A percentile compares a stretch with the other conserved stretches of the same genome.
phyloP scores from a whole-genome alignment of 2,329 filamentous ascomycete genomes.

The Plenodomus tracheiphilus region DNA sequence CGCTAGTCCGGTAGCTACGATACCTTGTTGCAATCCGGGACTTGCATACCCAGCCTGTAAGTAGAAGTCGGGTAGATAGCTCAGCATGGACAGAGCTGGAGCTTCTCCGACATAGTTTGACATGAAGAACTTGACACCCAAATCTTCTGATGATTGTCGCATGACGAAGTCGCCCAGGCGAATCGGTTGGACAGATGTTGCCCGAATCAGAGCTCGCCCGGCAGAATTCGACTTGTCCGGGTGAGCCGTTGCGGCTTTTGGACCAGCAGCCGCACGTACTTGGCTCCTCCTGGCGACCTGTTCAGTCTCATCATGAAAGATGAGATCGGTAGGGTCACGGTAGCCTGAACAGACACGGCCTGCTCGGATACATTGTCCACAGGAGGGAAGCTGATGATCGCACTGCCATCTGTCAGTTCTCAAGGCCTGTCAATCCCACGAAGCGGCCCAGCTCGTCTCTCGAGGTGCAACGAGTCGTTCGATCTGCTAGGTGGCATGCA shows the following conservation, averaged over 20 bases:
- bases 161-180: conserved; percentile 23
- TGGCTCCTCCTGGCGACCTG: conserved; percentile 23
- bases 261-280: neutral
- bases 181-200: conserved; percentile 4
- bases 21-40: conserved; percentile 19
- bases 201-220: neutral
- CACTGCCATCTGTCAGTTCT: conserved; percentile 19
- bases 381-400: conserved; percentile 27
- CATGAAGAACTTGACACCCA: conserved; percentile 37
- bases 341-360: conserved; percentile 33
- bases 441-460: no score
- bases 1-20: conserved; percentile 30
- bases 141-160: conserved; percentile 27
- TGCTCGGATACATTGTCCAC: conserved; percentile 31
- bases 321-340: conserved; percentile 28
- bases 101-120: conserved; percentile 29
- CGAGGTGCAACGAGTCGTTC: no score
- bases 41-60: conserved; percentile 14
- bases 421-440: no score
- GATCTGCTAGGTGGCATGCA: neutral
- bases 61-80: conserved; percentile 30
- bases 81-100: conserved; percentile 23
- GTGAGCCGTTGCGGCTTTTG: neutral
- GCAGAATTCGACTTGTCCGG: neutral
- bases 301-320: conserved; percentile 34